Base-by-base conservation (phyloP, 805 yeast genomes). In the Scheffersomyces ergatensis region DNA sequence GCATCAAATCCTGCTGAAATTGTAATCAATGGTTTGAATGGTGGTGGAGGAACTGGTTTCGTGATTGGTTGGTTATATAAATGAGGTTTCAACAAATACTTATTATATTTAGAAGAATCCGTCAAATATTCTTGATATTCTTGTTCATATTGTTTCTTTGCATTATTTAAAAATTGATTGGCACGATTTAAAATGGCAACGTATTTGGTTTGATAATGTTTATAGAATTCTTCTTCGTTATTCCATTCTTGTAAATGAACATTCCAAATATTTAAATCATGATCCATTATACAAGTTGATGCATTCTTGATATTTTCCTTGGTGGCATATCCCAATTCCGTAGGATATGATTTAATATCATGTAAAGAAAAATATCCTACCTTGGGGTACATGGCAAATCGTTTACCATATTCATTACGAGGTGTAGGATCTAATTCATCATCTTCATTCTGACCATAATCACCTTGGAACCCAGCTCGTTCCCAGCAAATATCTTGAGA, bases 1-100 rank as follows among this genome's bases (percentile, higher is more conserved):
- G 93, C 95, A 63, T 87, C 96, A 57, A 87, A 88, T 2, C 96
- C 96, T 0, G 95, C 90, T 33, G 95, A 85, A 1, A 87, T 71
- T n/a, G 83, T 74, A 2, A 88, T 77, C 44, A 86, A 50, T 9
- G 76, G 73, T 44, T 66, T 67, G 51, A 65, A 68, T 0, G 65
- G 60, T 6, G 55, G 62, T 4, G 73, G 74, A 4, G 70, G 64
- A 2, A 37, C 44, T 17, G 70, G 72, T 43, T 63, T 56, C 14
- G 42, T 39, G 11, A 59, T 42, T 9, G 63, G 55, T 35, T 51
- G 61, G 32, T 46, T 49, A 42, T 51, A 58, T 33, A 60, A 45
- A 42, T 60, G 65, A 2, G 68, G 65, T 45, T 63, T 65, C 27
- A 50, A 38, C 31, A 59, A 39, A 37, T 49, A 64, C 47, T 65